Conservation (phyloP, 768 basidiomycete genomes). For the Postia placenta region DNA sequence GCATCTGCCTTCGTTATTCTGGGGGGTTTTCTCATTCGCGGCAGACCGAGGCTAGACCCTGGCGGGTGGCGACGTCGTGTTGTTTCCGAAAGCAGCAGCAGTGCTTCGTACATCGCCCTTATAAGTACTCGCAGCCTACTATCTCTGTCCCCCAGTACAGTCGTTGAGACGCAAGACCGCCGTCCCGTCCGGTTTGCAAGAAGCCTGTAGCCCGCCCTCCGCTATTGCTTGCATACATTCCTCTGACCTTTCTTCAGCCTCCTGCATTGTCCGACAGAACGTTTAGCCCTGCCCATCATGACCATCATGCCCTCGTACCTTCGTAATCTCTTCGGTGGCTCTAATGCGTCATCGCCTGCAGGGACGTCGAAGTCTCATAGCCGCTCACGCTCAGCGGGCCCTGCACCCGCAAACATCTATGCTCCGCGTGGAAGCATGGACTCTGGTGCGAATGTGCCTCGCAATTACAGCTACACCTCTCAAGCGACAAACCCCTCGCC, state of each 20-base stretch:
- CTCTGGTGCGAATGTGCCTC: slow-evolving; percentile 23
- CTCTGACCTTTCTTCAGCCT: background rate
- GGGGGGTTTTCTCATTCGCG: slow-evolving; percentile 1
- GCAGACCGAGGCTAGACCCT: slow-evolving; percentile 2
- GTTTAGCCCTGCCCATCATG: background rate
- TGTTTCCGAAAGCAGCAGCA: slow-evolving; percentile 2
- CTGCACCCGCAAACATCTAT: slow-evolving; percentile 20
- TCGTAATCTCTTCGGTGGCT: slow-evolving; percentile 40
- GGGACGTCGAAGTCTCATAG: slow-evolving; percentile 33
- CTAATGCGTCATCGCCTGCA: slow-evolving; percentile 11
- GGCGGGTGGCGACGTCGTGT: background rate
- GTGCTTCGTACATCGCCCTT: background rate
- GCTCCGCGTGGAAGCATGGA: slow-evolving; percentile 14
- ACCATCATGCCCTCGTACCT: slow-evolving; percentile 43
- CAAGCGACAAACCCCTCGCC: slow-evolving; percentile 33
- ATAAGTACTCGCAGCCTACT: background rate
- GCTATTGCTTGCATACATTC: background rate
- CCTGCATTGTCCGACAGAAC: background rate
- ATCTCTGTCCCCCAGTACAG: background rate
- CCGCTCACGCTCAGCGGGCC: slow-evolving; percentile 36
- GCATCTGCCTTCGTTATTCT: slow-evolving; percentile 2
- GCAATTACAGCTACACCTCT: slow-evolving; percentile 36
- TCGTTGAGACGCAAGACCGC: background rate
- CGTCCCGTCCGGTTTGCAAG: background rate
- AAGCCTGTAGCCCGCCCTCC: background rate